These are phyloP conservation scores for Crassisporium funariophilum DNA, from an alignment of 768 basidiomycete species.

Conservation along the genomic window DNA sequence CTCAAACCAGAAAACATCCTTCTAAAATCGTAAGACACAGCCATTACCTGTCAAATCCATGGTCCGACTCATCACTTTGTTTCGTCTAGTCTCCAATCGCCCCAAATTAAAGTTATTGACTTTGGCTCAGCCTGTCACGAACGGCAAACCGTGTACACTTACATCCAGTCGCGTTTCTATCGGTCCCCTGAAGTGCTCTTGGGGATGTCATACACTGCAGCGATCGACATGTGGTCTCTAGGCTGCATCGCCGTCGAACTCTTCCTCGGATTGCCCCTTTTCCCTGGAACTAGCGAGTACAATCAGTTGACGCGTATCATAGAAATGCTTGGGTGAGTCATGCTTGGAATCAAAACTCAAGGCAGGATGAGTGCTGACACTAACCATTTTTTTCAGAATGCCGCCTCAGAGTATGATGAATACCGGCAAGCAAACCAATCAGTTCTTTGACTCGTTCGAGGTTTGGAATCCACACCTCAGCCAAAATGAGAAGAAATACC, in stretches of 20 bases:
- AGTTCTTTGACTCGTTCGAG: slow-evolving; percentile 87
- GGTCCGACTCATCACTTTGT: slow-evolving; percentile 3
- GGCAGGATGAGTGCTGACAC: background rate
- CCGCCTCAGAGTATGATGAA: slow-evolving; percentile 94
- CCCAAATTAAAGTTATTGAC: slow-evolving; percentile 98
- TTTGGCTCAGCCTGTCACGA: slow-evolving; percentile 99
- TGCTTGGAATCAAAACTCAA: background rate
- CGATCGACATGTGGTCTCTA: slow-evolving; percentile 99
- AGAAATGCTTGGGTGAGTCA: slow-evolving; percentile 94
- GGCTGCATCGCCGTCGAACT: slow-evolving; percentile 99
- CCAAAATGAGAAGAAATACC: slow-evolving; percentile 80
- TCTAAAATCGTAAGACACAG: slow-evolving; percentile 76
- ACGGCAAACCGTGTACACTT: slow-evolving; percentile 99
- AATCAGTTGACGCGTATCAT: slow-evolving; percentile 97
- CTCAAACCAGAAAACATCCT: slow-evolving; percentile 99
- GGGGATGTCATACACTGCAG: slow-evolving; percentile 89
- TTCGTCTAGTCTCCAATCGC: slow-evolving; percentile 79
- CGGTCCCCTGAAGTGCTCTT: slow-evolving; percentile 96
- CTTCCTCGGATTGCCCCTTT: slow-evolving; percentile 93
- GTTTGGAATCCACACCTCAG: slow-evolving; percentile 64
- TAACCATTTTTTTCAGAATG: slow-evolving; percentile 48
- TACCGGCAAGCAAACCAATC: slow-evolving; percentile 90
- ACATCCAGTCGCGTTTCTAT: slow-evolving; percentile 99
- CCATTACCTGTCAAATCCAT: background rate
- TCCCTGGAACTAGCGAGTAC: slow-evolving; percentile 99